These are phyloP conservation scores for Clarireedia hainanense DNA, from an alignment of 2,329 filamentous ascomycete genomes.

Conservation along the genomic window DNA sequence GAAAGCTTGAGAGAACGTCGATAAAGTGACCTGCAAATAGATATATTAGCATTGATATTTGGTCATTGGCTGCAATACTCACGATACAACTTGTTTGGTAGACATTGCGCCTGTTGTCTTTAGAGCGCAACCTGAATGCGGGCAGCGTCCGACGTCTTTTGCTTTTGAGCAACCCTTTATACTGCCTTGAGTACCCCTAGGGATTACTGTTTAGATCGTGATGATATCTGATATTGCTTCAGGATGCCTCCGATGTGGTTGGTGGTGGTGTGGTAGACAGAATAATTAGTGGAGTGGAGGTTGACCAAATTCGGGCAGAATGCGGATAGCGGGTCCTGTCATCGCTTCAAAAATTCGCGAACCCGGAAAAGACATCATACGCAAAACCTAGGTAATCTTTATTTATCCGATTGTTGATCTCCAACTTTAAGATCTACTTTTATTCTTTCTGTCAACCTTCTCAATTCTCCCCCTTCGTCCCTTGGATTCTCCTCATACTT, in stretches of 20 bases:
- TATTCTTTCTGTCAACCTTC: background rate
- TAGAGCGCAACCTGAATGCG: background rate
- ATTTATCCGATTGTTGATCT: background rate
- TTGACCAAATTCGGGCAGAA: conserved; percentile 5
- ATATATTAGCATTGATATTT: background rate
- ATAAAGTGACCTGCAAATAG: conserved; percentile 60
- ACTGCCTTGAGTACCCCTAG: background rate
- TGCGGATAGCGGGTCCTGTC: background rate
- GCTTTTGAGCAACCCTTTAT: background rate
- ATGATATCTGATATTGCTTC: background rate
- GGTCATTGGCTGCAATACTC: conserved; percentile 9
- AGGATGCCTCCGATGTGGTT: background rate
- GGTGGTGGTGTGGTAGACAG: background rate
- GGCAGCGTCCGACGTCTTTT: background rate
- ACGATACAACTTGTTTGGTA: conserved; percentile 30
- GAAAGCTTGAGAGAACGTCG: conserved; percentile 87
- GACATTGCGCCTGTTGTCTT: conserved; percentile 23
- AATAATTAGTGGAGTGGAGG: conserved; percentile 5
- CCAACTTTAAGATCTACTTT: background rate
- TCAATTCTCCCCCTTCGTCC: conserved; percentile 10
- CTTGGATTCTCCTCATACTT: conserved; percentile 13
- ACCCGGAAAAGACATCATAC: conserved; percentile 8
- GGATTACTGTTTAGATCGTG: too few species aligned
- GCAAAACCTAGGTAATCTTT: background rate
- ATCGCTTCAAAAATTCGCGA: conserved; percentile 9